Conservation (phyloP, 768 basidiomycete species). For the Asterophora lycoperdoides region DNA sequence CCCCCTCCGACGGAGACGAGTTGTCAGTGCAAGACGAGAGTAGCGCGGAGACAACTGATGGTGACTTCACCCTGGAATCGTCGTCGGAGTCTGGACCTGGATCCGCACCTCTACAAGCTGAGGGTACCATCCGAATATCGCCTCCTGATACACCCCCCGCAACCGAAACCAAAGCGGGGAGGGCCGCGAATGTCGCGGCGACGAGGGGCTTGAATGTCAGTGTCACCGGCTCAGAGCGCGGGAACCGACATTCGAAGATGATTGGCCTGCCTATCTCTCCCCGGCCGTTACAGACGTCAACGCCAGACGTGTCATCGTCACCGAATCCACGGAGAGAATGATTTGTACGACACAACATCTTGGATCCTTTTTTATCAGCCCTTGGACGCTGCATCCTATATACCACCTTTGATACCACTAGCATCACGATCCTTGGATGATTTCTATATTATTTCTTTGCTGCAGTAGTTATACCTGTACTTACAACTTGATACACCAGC, state of each 20-base stretch:
- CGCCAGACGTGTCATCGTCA: conserved; percentile 24
- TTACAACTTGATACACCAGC: not conserved
- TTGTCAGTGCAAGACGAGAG: conserved; percentile 68
- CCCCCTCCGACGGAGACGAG: conserved; percentile 67
- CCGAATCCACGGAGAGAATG: conserved; percentile 22
- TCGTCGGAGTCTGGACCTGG: conserved; percentile 41
- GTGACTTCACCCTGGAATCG: conserved; percentile 47
- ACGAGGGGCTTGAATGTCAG: conserved; percentile 68
- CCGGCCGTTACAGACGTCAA: conserved; percentile 33
- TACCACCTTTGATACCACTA: conserved; percentile 17
- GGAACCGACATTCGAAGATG: conserved; percentile 61
- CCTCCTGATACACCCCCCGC: conserved; percentile 41
- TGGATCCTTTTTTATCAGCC: conserved; percentile 7
- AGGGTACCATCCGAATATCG: conserved; percentile 28
- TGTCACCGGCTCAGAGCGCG: conserved; percentile 45
- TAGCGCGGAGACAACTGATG: conserved; percentile 67
- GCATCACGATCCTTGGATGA: conserved; percentile 8
- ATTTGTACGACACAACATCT: conserved; percentile 4
- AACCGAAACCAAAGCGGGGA: conserved; percentile 39
- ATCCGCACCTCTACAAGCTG: conserved; percentile 21
- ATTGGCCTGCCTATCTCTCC: conserved; percentile 60
- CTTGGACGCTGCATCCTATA: conserved; percentile 11
- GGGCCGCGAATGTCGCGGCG: conserved; percentile 59
- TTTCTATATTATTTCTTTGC: conserved; percentile 9
- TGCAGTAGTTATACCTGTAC: conserved; percentile 7